These are phyloP conservation scores for Volvariella surrecta DNA, from an alignment of 1,284 basidiomycete species.

Conservation along the genomic window DNA sequence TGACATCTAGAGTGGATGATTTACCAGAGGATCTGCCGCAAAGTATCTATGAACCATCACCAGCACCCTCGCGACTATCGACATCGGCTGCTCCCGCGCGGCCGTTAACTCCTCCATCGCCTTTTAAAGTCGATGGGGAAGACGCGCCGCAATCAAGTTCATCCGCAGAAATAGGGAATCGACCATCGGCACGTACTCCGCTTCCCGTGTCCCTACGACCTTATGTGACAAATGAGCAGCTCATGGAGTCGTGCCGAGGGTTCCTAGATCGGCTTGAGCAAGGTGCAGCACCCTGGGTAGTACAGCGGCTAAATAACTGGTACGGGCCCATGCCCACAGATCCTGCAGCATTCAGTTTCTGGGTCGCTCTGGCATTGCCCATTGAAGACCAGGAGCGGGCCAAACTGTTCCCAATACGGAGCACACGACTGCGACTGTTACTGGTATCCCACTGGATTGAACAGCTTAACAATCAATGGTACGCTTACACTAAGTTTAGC, in stretches of 20 bases:
- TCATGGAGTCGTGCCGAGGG: constrained; percentile 68
- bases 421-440: constrained; percentile 67
- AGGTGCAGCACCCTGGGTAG: constrained; percentile 86
- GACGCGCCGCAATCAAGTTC: no score
- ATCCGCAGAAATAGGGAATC: not conserved
- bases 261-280: constrained; percentile 78
- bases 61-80: constrained; percentile 1
- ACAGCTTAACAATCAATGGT: constrained; percentile 39
- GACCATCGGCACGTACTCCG: constrained; percentile 7
- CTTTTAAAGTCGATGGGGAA: constrained; percentile 8
- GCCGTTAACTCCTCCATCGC: constrained; percentile 7
- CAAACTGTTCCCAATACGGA: constrained; percentile 85
- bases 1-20: constrained; percentile 24
- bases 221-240: constrained; percentile 46
- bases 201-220: constrained; percentile 3
- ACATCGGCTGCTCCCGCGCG: no score
- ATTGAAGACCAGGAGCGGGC: constrained; percentile 94
- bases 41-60: constrained; percentile 6
- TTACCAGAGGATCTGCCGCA: constrained; percentile 35
- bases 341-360: constrained; percentile 73
- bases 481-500: constrained; percentile 14
- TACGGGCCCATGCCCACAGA: constrained; percentile 70
- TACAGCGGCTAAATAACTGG: constrained; percentile 74
- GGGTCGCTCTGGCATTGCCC: constrained; percentile 90
- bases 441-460: constrained; percentile 94